Evolutionary conservation across 257 asterid genomes (phyloP), one percentile per base, ranked within the genome.

Genomic region (Haberlea rhodopensis): DNA sequence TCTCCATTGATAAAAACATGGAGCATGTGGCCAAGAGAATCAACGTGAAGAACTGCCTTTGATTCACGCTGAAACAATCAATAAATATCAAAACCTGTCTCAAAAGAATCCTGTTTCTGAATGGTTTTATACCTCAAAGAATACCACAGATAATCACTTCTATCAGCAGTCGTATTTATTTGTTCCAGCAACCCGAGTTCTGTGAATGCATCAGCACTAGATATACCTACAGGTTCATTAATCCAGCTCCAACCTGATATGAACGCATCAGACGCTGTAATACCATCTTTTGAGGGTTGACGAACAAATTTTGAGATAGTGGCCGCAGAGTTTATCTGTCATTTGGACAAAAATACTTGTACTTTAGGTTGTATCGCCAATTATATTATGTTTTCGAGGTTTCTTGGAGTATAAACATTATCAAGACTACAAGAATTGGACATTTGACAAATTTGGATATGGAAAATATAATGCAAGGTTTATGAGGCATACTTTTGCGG

Each of bases 71-170:
- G 87, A 53, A 72, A 55, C 31, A 53, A 68, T 53, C n/a, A 53
- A 23, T 63, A 66, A 37, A 58, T 20, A 11, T 64, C 49, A 56
- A 29, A 58, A 65, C 26, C 23, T 8, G 22, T 48, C 32, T 22
- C 3, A 6, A 8, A 34, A 18, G 0, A 53, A 31, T 26, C 15
- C 8, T 27, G 16, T 49, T 52, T 29, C 31, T 31, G 22, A 8
- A 34, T 58, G 53, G 10, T 58, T 52, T 52, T 31, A 15, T 84
- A 91, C 98, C 96, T 85, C 63, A 62, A 10, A 20, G 98, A 85
- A 72, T 91, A 91, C 98, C 96, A 89, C 48, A 89, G 79, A 67
- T 85, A 84, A 70, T 89, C 96, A 67, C 95, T 91, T 71, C 62
- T 76, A 74, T 89, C 96, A 62, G 89, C 89, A 51, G 96, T 87